Evolutionary conservation across 768 basidiomycete genomes (phyloP).

Genomic region (Hebeloma cylindrosporum): DNA sequence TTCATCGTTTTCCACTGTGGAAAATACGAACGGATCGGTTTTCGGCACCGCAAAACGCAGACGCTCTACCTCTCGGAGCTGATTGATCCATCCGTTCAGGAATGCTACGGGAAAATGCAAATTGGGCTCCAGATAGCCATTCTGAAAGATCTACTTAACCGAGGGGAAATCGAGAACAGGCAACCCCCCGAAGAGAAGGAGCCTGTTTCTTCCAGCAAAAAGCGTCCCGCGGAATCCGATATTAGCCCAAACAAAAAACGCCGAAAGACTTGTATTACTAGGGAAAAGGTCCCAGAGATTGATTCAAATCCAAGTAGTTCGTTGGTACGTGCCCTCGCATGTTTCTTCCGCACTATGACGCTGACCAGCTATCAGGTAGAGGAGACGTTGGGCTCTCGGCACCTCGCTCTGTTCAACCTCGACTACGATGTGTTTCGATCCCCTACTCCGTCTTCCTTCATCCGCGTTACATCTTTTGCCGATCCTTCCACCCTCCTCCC

Average conservation of each 20-base stretch:
- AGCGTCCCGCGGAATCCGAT: too few species aligned
- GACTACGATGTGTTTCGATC: constrained; percentile 8
- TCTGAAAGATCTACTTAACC: constrained; percentile 1
- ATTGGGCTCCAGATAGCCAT: background rate
- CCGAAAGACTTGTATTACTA: too few species aligned
- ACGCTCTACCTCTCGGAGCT: constrained; percentile 1
- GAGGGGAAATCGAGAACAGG: too few species aligned
- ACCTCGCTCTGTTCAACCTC: constrained; percentile 1
- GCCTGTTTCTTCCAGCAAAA: too few species aligned
- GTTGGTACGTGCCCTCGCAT: background rate
- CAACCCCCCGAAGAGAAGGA: too few species aligned
- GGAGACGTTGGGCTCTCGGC: background rate
- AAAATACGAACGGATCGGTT: background rate
- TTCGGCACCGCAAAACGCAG: constrained; percentile 1
- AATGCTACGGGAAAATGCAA: background rate
- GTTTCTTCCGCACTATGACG: background rate
- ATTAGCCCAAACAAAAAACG: too few species aligned
- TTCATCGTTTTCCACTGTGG: constrained; percentile 4
- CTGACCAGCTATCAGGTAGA: background rate
- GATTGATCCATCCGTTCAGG: background rate
- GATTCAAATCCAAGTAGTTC: background rate
- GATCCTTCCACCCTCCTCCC: too few species aligned
- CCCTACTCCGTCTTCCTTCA: constrained; percentile 5
- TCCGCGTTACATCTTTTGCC: too few species aligned
- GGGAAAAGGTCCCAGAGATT: too few species aligned